Base-by-base conservation (phyloP, 2,329 filamentous ascomycete species). In the Huntiella moniliformis region DNA sequence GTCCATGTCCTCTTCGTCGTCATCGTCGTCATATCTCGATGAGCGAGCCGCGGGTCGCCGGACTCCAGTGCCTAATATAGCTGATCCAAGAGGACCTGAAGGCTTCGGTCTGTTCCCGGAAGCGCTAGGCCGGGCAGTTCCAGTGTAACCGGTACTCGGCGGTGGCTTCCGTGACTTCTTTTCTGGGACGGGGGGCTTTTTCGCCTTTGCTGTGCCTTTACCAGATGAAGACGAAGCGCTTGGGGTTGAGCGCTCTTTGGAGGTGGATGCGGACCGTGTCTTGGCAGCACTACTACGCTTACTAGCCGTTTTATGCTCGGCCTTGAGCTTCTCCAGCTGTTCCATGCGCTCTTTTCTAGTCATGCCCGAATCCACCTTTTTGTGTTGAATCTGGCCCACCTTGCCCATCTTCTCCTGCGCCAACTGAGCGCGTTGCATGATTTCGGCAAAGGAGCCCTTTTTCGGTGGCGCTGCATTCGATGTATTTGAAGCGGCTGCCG, bases 361-460 rank as follows among this genome's bases (percentile, higher is more conserved):
- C 5, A 69, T 62, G n/a, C 69, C 60, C 55, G 76, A 79, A 53
- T 82, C 79, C 1, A 77, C 71, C 15, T 77, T 68, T 57, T 84
- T 84, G 59, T 85, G 79, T 56, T 83, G 80, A 53, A 85, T 82
- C 53, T 74, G 76, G 46, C 79, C 79, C 17, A 79, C 67, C 53
- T 71, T 70, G n/a, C 66, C 70, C 63, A 74, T 71, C 36, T 63
- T 65, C 35, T 64, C 66, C 54, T 82, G 74, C 10, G 74, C 77
- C 50, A 74, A 73, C 55, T 81, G 76, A 31, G 75, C 82, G 53
- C 79, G 71, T 46, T 78, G 78, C 61, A 87, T 68, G 50, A 85
- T 79, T 55, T 85, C 80, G 34, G 77, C 73, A 57, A 76, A 87
- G 0, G 78, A 82, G 2, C 79, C 77, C 56, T 80, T 82, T 60